phyloP scores from a whole-genome alignment of 1,284 basidiomycete species.

The Exobasidium cylindrosporum region DNA sequence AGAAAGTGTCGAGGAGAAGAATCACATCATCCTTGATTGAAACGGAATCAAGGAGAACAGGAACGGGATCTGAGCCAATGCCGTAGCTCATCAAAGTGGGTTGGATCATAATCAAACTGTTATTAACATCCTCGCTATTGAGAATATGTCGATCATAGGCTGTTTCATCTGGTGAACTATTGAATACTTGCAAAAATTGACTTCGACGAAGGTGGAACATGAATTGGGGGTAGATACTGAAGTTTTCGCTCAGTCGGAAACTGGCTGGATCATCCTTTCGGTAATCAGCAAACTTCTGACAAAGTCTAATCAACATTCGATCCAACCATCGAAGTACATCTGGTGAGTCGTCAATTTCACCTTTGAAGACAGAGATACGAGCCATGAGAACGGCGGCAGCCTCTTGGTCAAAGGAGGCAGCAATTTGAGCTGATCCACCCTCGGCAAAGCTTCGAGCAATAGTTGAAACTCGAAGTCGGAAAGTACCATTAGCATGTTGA shows the following conservation, averaged over 20 bases:
- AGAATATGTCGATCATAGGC: constrained; percentile 95
- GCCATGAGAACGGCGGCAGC: constrained; percentile 98
- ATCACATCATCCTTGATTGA: constrained; percentile 97
- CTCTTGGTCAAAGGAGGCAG: constrained; percentile 95
- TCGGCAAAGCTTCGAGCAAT: constrained; percentile 97
- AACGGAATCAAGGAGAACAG: constrained; percentile 92
- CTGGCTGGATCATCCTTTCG: constrained; percentile 94
- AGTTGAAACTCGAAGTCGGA: constrained; percentile 89
- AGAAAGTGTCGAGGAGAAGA: constrained; percentile 97
- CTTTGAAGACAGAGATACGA: constrained; percentile 97
- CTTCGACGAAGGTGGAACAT: constrained; percentile 98
- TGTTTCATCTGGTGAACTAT: constrained; percentile 99
- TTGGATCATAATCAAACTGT: constrained; percentile 99
- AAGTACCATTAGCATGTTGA: constrained; percentile 92
- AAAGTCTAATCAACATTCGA: constrained; percentile 95
- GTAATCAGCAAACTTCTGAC: constrained; percentile 99
- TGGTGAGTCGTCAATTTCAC: constrained; percentile 96
- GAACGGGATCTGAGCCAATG: constrained; percentile 83
- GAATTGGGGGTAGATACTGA: constrained; percentile 99
- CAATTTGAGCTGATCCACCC: constrained; percentile 87
- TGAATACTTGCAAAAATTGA: constrained; percentile 99
- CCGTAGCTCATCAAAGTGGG: constrained; percentile 99
- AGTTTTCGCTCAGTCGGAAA: constrained; percentile 90
- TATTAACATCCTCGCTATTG: constrained; percentile 98
- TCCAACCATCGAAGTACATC: constrained; percentile 97